A percentile compares a stretch with the other conserved stretches of the same genome.
phyloP scores from a whole-genome alignment of 257 asterid species.

The Nicotiana paniculata region DNA sequence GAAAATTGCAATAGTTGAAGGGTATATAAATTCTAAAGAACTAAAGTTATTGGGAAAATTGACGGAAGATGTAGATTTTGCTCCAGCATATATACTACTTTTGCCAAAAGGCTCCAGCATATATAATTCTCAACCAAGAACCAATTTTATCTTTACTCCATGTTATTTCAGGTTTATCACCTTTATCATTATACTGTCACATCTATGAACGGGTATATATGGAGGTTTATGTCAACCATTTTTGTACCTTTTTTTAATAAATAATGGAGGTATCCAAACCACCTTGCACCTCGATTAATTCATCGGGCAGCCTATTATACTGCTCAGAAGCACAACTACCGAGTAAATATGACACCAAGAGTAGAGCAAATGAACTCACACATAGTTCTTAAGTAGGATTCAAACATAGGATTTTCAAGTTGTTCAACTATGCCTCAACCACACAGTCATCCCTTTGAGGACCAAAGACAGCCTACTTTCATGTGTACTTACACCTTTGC shows the following conservation, averaged over 20 bases:
- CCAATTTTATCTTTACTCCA: background rate
- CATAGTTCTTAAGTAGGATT: background rate
- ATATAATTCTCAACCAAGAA: background rate
- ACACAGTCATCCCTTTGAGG: background rate
- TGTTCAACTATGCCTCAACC: background rate
- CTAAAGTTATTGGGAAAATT: background rate
- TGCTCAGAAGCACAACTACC: background rate
- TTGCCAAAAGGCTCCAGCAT: background rate
- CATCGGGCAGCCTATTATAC: background rate
- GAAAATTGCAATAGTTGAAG: background rate
- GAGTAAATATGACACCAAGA: background rate
- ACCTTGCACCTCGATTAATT: background rate
- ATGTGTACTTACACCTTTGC: background rate
- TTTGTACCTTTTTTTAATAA: background rate
- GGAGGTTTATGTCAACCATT: background rate
- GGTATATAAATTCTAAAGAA: background rate
- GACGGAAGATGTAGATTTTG: background rate
- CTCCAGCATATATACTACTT: background rate
- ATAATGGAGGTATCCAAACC: background rate
- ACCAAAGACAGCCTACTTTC: background rate
- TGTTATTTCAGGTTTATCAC: background rate
- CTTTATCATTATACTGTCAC: background rate
- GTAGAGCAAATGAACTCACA: background rate
- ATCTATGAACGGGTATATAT: background rate
- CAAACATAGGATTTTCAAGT: background rate